Evolutionary conservation across 768 basidiomycete genomes (phyloP).

Genomic region (Antrodiella citrinella): DNA sequence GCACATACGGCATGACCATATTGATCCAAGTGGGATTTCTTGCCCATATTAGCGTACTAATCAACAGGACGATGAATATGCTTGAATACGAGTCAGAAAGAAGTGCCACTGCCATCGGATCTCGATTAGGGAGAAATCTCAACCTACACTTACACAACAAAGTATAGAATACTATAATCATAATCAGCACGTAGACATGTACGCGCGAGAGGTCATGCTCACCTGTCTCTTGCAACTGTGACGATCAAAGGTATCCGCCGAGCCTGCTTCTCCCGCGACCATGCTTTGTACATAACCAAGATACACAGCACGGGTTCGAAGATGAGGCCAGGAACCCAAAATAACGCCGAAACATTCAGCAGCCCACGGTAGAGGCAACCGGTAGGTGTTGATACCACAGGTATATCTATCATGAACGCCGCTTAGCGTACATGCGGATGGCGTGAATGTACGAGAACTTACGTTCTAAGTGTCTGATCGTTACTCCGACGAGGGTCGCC

Average conservation of each 20-base stretch:
- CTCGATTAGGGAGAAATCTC: too few relatives aligned
- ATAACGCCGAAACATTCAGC: conserved; percentile 13
- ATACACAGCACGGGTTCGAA: conserved; percentile 18
- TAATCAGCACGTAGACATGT: not conserved
- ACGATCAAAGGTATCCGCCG: conserved; percentile 4
- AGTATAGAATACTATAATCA: conserved; percentile 16
- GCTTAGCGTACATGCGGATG: not conserved
- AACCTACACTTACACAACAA: conserved; percentile 12
- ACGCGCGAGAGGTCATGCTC: not conserved
- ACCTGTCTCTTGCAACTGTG: conserved; percentile 11
- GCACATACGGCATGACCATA: conserved; percentile 18
- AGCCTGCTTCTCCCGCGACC: conserved; percentile 1
- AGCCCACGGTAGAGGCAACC: conserved; percentile 18
- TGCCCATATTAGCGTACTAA: conserved; percentile 16
- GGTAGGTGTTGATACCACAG: conserved; percentile 14
- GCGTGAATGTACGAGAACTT: not conserved
- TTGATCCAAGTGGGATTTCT: conserved; percentile 13
- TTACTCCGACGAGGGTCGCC: conserved; percentile 9
- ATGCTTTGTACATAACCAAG: conserved; percentile 17
- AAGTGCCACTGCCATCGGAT: not conserved
- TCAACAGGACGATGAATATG: conserved; percentile 14
- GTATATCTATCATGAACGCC: conserved; percentile 9
- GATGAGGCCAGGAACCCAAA: conserved; percentile 20
- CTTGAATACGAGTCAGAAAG: conserved; percentile 2
- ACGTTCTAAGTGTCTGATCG: conserved; percentile 9